Conservation (phyloP, 179 eudicot species). For the Silene vulgaris region DNA sequence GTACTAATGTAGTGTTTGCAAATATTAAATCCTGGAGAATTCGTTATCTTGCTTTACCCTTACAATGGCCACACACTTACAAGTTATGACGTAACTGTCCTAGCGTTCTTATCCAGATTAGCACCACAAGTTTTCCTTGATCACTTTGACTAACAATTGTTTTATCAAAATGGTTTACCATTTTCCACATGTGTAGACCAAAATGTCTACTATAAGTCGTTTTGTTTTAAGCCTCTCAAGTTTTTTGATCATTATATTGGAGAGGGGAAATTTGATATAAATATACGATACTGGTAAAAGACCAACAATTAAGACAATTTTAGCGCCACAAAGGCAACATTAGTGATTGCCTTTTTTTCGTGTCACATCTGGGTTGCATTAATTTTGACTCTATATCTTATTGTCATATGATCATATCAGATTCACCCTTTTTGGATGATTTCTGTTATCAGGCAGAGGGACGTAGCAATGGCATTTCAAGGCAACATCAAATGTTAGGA, state of each 20-base stretch:
- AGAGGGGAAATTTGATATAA: neutral
- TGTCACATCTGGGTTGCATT: neutral
- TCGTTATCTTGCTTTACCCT: neutral
- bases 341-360: neutral
- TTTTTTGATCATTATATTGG: neutral
- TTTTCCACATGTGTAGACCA: neutral
- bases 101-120: neutral
- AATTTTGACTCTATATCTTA: constrained; percentile 1
- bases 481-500: constrained; percentile 52
- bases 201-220: neutral
- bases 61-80: neutral
- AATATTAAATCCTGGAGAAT: neutral
- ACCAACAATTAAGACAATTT: neutral
- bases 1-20: neutral
- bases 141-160: neutral
- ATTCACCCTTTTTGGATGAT: constrained; percentile 11
- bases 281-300: neutral
- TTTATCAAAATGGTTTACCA: neutral
- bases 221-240: neutral
- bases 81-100: neutral
- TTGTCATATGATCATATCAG: neutral
- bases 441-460: constrained; percentile 53
- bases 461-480: constrained; percentile 50
- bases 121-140: neutral
- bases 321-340: neutral